Percentiles rank a stretch among this genome's conserved stretches.
Evolutionary conservation across 371 early-diverging fungal species (phyloP).

Genomic region (Mortierella polycephala): DNA sequence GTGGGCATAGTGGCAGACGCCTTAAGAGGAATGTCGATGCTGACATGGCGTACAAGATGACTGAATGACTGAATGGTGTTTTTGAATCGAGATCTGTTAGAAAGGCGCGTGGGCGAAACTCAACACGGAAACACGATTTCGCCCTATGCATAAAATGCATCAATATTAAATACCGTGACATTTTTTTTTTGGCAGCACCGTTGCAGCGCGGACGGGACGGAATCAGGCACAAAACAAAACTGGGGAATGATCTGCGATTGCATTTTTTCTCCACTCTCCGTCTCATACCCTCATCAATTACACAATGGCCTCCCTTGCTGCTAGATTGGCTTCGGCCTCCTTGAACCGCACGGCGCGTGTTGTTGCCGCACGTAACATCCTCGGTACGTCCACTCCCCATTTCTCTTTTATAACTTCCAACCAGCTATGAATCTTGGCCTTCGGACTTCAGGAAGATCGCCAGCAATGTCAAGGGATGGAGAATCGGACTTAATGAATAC

Average conservation of each 20-base stretch:
- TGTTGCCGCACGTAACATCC: slow-evolving; percentile 49
- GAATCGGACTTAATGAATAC: not conserved
- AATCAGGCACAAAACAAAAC: no score
- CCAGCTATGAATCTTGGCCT: no score
- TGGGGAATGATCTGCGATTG: not conserved
- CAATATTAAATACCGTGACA: not conserved
- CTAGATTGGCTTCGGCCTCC: slow-evolving; percentile 46
- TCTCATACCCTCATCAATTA: slow-evolving; percentile 8
- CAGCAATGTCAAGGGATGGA: not conserved
- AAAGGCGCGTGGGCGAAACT: not conserved
- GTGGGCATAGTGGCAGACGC: slow-evolving; percentile 14
- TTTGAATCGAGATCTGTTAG: not conserved
- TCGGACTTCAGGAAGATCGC: no score
- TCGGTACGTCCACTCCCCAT: slow-evolving; percentile 29
- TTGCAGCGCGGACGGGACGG: no score
- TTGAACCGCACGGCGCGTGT: slow-evolving; percentile 42
- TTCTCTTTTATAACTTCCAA: not conserved
- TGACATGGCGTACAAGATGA: slow-evolving; percentile 22
- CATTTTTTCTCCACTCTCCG: slow-evolving; percentile 16
- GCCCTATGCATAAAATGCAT: not conserved
- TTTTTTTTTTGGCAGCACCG: no score
- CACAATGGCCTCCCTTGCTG: slow-evolving; percentile 48
- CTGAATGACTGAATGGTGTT: not conserved
- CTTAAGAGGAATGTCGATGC: slow-evolving; percentile 23
- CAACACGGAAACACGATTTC: not conserved